Evolutionary conservation across 2,329 filamentous ascomycete species (phyloP).

Genomic region (Basipetospora chlamydospora): DNA sequence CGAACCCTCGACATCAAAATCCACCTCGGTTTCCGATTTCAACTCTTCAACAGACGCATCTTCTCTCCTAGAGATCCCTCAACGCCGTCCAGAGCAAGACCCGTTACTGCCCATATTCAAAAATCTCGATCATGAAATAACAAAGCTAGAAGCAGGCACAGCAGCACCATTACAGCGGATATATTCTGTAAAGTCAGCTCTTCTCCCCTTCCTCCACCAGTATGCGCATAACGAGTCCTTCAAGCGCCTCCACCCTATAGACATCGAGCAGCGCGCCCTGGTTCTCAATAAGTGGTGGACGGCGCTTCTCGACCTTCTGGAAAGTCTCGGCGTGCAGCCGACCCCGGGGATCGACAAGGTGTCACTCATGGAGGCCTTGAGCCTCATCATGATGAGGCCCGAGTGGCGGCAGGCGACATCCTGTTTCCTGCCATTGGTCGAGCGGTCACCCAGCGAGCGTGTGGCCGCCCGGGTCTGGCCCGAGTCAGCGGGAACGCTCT

Average conservation of each 20-base stretch:
- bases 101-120: slow-evolving; percentile 41
- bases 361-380: slow-evolving; percentile 61
- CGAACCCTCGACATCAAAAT: slow-evolving; percentile 22
- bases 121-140: slow-evolving; percentile 31
- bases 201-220: slow-evolving; percentile 64
- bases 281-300: slow-evolving; percentile 90
- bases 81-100: slow-evolving; percentile 25
- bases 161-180: slow-evolving; percentile 49
- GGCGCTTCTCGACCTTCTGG: slow-evolving; percentile 65
- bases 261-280: slow-evolving; percentile 63
- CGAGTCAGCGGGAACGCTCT: slow-evolving; percentile 21
- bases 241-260: slow-evolving; percentile 52
- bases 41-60: slow-evolving; percentile 27
- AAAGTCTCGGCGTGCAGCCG: slow-evolving; percentile 51
- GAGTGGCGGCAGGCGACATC: slow-evolving; percentile 72
- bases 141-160: slow-evolving; percentile 56
- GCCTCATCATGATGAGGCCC: slow-evolving; percentile 71
- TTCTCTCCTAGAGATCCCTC: slow-evolving; percentile 28
- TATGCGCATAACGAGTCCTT: slow-evolving; percentile 56
- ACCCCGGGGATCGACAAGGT: slow-evolving; percentile 76
- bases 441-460: slow-evolving; percentile 35
- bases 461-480: slow-evolving; percentile 31
- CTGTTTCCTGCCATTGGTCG: slow-evolving; percentile 46
- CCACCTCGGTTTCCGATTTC: slow-evolving; percentile 22
- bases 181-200: slow-evolving; percentile 53